Base-by-base conservation (phyloP, 2,329 filamentous ascomycete genomes). In the Hypoxylon sp. region DNA sequence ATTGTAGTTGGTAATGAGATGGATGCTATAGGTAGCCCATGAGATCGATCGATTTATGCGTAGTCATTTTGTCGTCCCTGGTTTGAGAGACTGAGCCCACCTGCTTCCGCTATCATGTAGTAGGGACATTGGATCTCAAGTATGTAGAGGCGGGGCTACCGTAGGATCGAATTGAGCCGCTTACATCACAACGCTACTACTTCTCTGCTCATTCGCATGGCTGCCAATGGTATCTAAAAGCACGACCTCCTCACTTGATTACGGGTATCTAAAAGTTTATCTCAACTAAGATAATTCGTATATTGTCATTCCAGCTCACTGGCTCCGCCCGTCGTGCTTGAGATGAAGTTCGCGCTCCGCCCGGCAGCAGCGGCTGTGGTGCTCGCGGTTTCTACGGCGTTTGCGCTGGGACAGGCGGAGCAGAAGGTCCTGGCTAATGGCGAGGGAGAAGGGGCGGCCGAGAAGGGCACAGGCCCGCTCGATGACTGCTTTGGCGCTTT, bases 401-500 rank as follows among this genome's bases (percentile, higher is more conserved):
- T 11, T 36, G 22, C 38, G n/a, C 20, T 28, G 3, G 4, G 9
- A 4, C 12, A 45, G 6, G 26, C 8, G 18, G 18, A n/a, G 12
- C 28, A 68, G 54, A 33, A 46, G 22, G 32, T 63, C 11, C 6
- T 67, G 8, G 16, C 30, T 5, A 24, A 18, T 4, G 40, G 26
- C 1, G 28, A 38, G 2, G 42, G n/a, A 12, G 26, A n/a, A 5
- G 16, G 16, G 22, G 32, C 1, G 2, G 26, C 20, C 3, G 20
- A 16, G 8, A 66, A 53, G 1, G 16, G 30, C 5, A 16, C 12
- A 11, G 62, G 52, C 33, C 71, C 72, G 16, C 46, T 74, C 9
- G 55, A 62, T 36, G 42, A 49, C 4, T 56, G 28, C 1, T 72
- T 74, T 14, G 53, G 16, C 3, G 44, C 52, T 22, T 63, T 72